Base-by-base conservation (phyloP, 2,329 filamentous ascomycete genomes). In the Colletotrichum acutatum region DNA sequence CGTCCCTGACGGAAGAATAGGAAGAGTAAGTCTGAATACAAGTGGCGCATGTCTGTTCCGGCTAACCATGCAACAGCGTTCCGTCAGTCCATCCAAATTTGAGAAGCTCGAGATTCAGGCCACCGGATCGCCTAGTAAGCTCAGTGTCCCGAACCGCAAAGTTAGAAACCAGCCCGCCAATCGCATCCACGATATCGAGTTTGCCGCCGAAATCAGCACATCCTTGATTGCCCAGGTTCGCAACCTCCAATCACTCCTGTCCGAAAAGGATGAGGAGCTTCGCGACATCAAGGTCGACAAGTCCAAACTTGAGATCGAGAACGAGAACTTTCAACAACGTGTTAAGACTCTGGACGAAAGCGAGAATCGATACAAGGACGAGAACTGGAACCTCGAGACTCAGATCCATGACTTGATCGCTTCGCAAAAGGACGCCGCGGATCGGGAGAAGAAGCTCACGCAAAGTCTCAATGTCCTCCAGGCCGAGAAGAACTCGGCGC, bases 351-450 rank as follows among this genome's bases (percentile, higher is more conserved):
- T 98, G 53, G 95, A 98, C 77, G 97, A 99, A 83, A 98, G 94
- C 80, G 97, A 99, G 82, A 93, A 97, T 78, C 92, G 94, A 65
- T 98, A 97, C 85, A 98, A 98, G 84, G 97, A 99, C 79, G 97
- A 98, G 82, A 99, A 98, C 81, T 99, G 97, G 97, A 96, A 94
- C 75, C 88, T 99, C 49, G 97, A 99, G 82, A 97, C 95, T 0
- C 94, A 95, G 78, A 89, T 97, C 26, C 97, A 98, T 78, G 95
- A 98, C 75, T 86, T 96, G 54, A 88, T 93, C 65, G 89, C 92
- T 8, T 87, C 90, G 19, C 89, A 93, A 75, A 94, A 92, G 79
- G 94, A 97, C 59, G 90, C 93, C 1, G 86, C 91, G 16, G 95
- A 97, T 79, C 93, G 93, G 74, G 95, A 98, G 82, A 94, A 95